A percentile compares a stretch with the other conserved stretches of the same genome.
These are phyloP conservation scores for Gossypium stocksii DNA, from an alignment of 345 rosid species.

Conservation along the genomic window DNA sequence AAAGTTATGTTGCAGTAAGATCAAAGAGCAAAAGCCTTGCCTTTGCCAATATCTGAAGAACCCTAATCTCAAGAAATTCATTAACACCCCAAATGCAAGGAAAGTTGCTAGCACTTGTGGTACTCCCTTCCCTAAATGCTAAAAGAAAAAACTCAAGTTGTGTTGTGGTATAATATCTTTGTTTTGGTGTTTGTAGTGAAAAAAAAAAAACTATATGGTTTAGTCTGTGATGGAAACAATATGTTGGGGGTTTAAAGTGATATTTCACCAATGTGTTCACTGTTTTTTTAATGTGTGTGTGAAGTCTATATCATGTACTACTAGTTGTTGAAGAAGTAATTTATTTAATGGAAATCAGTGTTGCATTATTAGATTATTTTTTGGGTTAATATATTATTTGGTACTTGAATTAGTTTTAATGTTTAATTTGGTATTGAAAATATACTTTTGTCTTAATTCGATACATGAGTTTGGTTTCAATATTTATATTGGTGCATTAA, in stretches of 20 bases:
- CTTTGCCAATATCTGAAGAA: slow-evolving; percentile 80
- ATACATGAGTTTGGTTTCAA: too few relatives aligned
- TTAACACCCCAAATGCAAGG: slow-evolving; percentile 84
- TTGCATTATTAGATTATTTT: background rate
- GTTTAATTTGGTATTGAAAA: too few relatives aligned
- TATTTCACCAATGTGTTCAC: slow-evolving; percentile 22
- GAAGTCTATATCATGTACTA: slow-evolving; percentile 11
- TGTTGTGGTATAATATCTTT: slow-evolving; percentile 16
- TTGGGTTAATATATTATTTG: too few relatives aligned
- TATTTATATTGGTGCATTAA: too few relatives aligned
- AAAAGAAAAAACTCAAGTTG: background rate
- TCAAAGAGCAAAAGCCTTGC: slow-evolving; percentile 84
- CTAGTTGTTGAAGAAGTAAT: slow-evolving; percentile 13
- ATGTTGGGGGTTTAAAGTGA: slow-evolving; percentile 24
- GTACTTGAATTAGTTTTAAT: too few relatives aligned
- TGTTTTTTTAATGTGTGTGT: background rate
- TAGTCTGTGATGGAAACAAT: slow-evolving; percentile 16
- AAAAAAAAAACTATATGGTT: background rate
- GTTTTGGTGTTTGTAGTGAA: slow-evolving; percentile 3
- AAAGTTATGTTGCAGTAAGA: slow-evolving; percentile 61
- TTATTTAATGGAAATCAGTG: slow-evolving; percentile 21
- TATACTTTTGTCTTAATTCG: too few relatives aligned
- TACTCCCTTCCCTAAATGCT: slow-evolving; percentile 80
- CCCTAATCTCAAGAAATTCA: slow-evolving; percentile 60
- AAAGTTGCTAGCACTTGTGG: slow-evolving; percentile 80